phyloP scores from a whole-genome alignment of 768 basidiomycete species.

The Russula earlei region DNA sequence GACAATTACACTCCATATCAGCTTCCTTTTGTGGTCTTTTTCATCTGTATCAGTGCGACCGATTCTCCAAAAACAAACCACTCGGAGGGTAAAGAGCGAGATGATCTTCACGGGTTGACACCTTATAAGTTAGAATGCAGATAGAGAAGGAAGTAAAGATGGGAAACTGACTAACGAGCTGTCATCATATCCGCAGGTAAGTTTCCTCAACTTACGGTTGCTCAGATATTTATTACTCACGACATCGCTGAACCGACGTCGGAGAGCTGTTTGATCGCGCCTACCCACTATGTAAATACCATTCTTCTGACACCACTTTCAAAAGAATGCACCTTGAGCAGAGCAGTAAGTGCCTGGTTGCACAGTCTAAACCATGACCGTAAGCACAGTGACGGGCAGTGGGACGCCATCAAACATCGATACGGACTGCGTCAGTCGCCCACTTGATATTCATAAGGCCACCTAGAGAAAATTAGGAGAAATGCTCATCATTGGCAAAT shows the following conservation, averaged over 20 bases:
- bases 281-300: background rate
- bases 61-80: slow-evolving; percentile 27
- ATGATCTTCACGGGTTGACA: slow-evolving; percentile 24
- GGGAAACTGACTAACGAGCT: slow-evolving; percentile 2
- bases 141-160: background rate
- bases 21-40: background rate
- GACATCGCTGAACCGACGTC: slow-evolving; percentile 6
- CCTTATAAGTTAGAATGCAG: background rate
- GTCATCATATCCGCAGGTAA: background rate
- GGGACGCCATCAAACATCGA: background rate
- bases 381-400: background rate
- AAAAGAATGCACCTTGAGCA: slow-evolving; percentile 5
- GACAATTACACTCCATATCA: slow-evolving; percentile 16
- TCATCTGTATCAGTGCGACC: background rate
- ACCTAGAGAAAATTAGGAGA: slow-evolving; percentile 21
- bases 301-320: background rate
- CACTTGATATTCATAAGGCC: slow-evolving; percentile 32
- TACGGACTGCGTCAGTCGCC: slow-evolving; percentile 27
- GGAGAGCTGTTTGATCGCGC: slow-evolving; percentile 6
- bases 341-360: slow-evolving; percentile 2
- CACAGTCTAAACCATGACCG: background rate
- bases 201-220: background rate
- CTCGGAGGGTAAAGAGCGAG: slow-evolving; percentile 32
- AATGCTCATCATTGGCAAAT: background rate
- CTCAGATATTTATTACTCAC: slow-evolving; percentile 1